These are phyloP conservation scores for Zygotorulaspora mrakii DNA, from an alignment of 1,139 yeast genomes.

Conservation along the genomic window DNA sequence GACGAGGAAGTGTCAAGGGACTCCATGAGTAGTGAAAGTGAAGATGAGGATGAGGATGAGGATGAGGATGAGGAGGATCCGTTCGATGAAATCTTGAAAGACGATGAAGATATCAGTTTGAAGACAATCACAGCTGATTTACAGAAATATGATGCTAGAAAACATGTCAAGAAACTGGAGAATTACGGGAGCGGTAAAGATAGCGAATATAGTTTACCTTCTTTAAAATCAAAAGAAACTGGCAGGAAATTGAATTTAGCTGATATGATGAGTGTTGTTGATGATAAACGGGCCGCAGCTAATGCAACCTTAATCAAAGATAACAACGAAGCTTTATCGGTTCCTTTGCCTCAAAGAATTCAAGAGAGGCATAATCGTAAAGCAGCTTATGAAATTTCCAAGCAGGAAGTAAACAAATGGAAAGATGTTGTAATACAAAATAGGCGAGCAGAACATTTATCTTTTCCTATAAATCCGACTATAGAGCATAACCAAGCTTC, in stretches of 20 bases:
- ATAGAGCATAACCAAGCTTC: conserved; percentile 47
- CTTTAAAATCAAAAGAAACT: conserved; percentile 30
- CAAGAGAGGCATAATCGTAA: conserved; percentile 82
- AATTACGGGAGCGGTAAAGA: conserved; percentile 47
- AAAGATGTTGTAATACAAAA: conserved; percentile 73
- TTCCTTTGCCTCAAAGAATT: conserved; percentile 82
- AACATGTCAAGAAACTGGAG: conserved; percentile 49
- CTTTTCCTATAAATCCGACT: conserved; percentile 52
- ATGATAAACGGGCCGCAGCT: conserved; percentile 42
- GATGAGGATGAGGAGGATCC: conserved; percentile 37
- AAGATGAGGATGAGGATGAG: conserved; percentile 19
- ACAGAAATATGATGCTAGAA: conserved; percentile 35
- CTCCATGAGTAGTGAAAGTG: conserved; percentile 32
- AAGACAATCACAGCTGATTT: conserved; percentile 36
- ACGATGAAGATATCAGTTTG: conserved; percentile 41
- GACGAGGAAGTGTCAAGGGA: conserved; percentile 28
- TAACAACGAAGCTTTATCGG: conserved; percentile 49
- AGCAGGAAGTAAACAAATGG: conserved; percentile 86
- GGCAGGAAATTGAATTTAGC: conserved; percentile 59
- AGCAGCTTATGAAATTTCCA: conserved; percentile 88
- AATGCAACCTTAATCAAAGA: conserved; percentile 53
- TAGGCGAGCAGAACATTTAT: conserved; percentile 78
- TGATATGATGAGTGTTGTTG: conserved; percentile 71
- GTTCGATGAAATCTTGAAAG: conserved; percentile 37
- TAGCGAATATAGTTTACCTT: conserved; percentile 67